Evolutionary conservation across 164 flowering plant species (phyloP).

Genomic region (Piper longum): DNA sequence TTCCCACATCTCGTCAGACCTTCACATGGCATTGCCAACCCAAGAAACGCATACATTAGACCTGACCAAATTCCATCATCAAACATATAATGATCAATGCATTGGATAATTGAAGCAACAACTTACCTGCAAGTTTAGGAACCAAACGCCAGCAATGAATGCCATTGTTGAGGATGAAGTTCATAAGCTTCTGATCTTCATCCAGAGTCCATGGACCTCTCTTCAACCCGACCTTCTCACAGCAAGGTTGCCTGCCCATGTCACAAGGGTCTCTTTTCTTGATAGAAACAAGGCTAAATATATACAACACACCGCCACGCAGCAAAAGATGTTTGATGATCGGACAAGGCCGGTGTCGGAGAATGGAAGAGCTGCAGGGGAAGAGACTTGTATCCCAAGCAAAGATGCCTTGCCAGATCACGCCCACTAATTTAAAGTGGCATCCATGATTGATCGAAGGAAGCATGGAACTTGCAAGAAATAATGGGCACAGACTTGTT

Average conservation of each 20-base stretch:
- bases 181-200: conserved; percentile 68
- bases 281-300: not conserved
- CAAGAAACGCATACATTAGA: not conserved
- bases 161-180: conserved; percentile 67
- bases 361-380: conserved; percentile 10
- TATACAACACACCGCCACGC: not conserved
- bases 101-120: not conserved
- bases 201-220: conserved; percentile 78
- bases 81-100: conserved; percentile 1
- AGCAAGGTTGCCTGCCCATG: conserved; percentile 78
- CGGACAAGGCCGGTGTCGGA: conserved; percentile 1
- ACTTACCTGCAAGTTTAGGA: conserved; percentile 68
- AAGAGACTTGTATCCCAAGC: conserved; percentile 17
- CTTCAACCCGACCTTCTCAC: conserved; percentile 66
- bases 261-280: not conserved
- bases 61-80: not conserved
- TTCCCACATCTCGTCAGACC: conserved; percentile 73
- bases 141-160: conserved; percentile 69
- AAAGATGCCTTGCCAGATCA: conserved; percentile 58
- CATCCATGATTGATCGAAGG: conserved; percentile 26
- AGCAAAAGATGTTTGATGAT: not conserved
- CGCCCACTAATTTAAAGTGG: conserved; percentile 12
- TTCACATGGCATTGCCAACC: conserved; percentile 7
- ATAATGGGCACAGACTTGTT: conserved; percentile 1
- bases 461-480: conserved; percentile 7